Evolutionary conservation across 1,284 basidiomycete species (phyloP), one percentile per base, ranked within the genome.

Genomic region (Tilletiopsis washingtonensis): DNA sequence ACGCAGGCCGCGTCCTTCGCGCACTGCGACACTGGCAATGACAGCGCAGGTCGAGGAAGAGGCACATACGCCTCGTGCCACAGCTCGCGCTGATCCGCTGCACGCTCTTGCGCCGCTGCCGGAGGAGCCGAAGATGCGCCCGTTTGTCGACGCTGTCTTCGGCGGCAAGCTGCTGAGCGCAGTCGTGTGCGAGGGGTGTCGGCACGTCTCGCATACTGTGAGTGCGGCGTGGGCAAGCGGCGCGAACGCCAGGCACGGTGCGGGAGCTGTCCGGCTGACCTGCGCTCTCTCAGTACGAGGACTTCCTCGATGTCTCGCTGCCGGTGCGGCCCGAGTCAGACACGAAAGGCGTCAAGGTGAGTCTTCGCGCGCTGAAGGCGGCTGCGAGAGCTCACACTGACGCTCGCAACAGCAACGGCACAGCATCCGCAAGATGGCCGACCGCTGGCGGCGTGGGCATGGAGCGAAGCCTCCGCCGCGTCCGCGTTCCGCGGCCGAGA

Each of bases 141-240:
- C 89, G 0, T 86, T 91, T 59, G 81, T 87, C 7, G 89, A 93
- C 73, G 84, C 86, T 76, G 78, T 94, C 47, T 96, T 94, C 65
- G 85, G 87, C 45, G 91, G 91, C 4, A 81, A 82, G 58, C 79
- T 94, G 38, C 84, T 88, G 3, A 86, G 84, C 75, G 84, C 93
- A 64, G 84, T 96, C 43, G 86, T 96, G 3, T 96, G 91, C 74
- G 88, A 91, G 67, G 83, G 84, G 49, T 96, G 91, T 81, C 90
- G 91, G 73, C 76, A 77, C 47, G 80, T 91, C 46, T 91, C 88
- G 3, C 84, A 88, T 61, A 91, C n/a, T n/a, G n/a, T n/a, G n/a
- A n/a, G n/a, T n/a, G n/a, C n/a, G n/a, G n/a, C n/a, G n/a, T n/a
- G n/a, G n/a, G n/a, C n/a, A n/a, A n/a, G n/a, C n/a, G n/a, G n/a